These are phyloP conservation scores for Lyophyllum shimeji DNA, from an alignment of 768 basidiomycete species.

Conservation along the genomic window DNA sequence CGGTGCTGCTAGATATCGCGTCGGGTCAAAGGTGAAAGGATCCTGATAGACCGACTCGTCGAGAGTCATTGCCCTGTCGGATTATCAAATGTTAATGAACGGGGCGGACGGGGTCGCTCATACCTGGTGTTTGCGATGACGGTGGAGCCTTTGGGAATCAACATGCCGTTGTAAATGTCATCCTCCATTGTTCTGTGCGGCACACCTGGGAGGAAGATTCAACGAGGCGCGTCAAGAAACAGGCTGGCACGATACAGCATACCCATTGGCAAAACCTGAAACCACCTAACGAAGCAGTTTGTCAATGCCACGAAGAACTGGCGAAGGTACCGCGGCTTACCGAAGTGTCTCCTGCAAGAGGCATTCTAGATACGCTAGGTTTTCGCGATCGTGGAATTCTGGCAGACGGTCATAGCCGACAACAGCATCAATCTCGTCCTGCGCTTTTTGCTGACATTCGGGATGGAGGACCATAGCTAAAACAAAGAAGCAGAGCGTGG, in stretches of 20 bases:
- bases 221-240: background rate
- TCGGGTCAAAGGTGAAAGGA: slow-evolving; percentile 10
- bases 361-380: slow-evolving; percentile 19
- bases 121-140: background rate
- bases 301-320: no score
- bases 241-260: no score
- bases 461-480: slow-evolving; percentile 17
- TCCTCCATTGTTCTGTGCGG: no score
- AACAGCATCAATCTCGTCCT: slow-evolving; percentile 18
- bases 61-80: no score
- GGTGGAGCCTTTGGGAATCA: background rate
- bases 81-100: no score
- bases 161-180: no score
- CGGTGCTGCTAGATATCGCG: slow-evolving; percentile 12
- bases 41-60: slow-evolving; percentile 7
- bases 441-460: slow-evolving; percentile 20
- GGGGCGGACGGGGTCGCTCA: no score
- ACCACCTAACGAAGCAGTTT: no score
- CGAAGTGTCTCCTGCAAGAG: slow-evolving; percentile 11
- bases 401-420: slow-evolving; percentile 13
- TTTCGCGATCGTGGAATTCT: slow-evolving; percentile 5
- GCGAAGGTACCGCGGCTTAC: background rate
- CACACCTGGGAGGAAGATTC: background rate
- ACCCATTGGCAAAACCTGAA: no score
- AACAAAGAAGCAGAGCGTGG: background rate